A percentile compares a stretch with the other conserved stretches of the same genome.
phyloP scores from a whole-genome alignment of 371 early-diverging fungal species.

The Massospora cicadina region DNA sequence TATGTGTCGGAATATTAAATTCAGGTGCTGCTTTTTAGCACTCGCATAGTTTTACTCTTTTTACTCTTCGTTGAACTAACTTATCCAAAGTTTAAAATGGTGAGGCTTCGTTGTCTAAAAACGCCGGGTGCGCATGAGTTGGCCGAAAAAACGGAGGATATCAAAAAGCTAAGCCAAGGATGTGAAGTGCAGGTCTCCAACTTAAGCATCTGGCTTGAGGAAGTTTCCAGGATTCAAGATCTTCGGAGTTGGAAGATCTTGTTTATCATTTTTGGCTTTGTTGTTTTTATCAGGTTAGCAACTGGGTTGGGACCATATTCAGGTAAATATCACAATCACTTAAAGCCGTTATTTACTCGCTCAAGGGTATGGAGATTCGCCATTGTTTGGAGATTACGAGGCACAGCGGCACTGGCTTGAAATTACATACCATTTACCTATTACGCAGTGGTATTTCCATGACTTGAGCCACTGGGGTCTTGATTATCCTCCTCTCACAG shows the following conservation, averaged over 20 bases:
- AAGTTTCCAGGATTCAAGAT: neutral
- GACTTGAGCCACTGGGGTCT: conserved; percentile 83
- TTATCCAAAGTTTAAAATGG: neutral
- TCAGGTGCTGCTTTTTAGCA: no score
- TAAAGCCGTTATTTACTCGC: neutral
- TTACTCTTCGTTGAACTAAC: no score
- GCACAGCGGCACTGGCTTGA: conserved; percentile 98
- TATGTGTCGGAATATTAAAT: no score
- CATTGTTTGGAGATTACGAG: conserved; percentile 87
- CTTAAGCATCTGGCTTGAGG: neutral
- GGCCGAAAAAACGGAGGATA: neutral
- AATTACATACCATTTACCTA: conserved; percentile 59
- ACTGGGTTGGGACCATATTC: neutral
- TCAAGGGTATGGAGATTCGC: conserved; percentile 29
- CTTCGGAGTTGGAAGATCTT: neutral
- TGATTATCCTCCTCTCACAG: conserved; percentile 92
- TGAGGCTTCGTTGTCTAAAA: neutral
- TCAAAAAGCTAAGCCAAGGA: neutral
- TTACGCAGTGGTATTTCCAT: conserved; percentile 70
- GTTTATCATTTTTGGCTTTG: neutral
- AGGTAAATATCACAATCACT: neutral
- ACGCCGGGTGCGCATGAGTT: neutral
- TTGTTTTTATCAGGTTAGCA: neutral
- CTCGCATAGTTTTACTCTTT: no score
- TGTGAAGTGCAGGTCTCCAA: neutral